Percentiles rank a stretch among this genome's conserved stretches.
These are phyloP conservation scores for Cladosporium sp. DNA, from an alignment of 2,329 filamentous ascomycete species.

Conservation along the genomic window DNA sequence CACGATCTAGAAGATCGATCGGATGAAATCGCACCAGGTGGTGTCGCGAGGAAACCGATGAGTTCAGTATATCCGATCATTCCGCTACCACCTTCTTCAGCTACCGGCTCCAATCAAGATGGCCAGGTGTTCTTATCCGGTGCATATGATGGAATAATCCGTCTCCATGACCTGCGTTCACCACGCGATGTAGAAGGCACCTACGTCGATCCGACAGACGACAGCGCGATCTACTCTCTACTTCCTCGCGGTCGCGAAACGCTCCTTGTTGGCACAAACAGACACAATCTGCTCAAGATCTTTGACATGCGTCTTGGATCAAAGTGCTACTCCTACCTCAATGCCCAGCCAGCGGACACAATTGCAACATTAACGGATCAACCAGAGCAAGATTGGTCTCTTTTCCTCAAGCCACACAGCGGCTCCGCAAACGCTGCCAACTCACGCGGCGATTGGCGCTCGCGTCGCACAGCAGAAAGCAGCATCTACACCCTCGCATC, in stretches of 20 bases:
- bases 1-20: conserved; percentile 29
- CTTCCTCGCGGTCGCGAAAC: conserved; percentile 58
- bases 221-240: conserved; percentile 61
- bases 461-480: conserved; percentile 27
- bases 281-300: conserved; percentile 62
- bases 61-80: conserved; percentile 51
- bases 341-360: conserved; percentile 23
- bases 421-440: conserved; percentile 18
- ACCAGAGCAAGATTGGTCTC: conserved; percentile 42
- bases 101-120: conserved; percentile 35
- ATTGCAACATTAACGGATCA: not conserved
- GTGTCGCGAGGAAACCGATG: conserved; percentile 36
- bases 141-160: conserved; percentile 59
- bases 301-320: conserved; percentile 60
- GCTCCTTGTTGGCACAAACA: conserved; percentile 59
- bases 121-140: conserved; percentile 61
- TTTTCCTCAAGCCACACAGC: conserved; percentile 46
- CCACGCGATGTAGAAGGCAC: conserved; percentile 47
- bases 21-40: conserved; percentile 15
- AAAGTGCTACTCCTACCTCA: conserved; percentile 37
- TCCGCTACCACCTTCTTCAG: conserved; percentile 40
- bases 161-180: conserved; percentile 64
- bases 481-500: conserved; percentile 51
- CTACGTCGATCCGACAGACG: conserved; percentile 60
- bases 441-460: conserved; percentile 15